Evolutionary conservation across 345 rosid species (phyloP), one percentile per base, ranked within the genome.

Genomic region (Arabidopsis suecica): DNA sequence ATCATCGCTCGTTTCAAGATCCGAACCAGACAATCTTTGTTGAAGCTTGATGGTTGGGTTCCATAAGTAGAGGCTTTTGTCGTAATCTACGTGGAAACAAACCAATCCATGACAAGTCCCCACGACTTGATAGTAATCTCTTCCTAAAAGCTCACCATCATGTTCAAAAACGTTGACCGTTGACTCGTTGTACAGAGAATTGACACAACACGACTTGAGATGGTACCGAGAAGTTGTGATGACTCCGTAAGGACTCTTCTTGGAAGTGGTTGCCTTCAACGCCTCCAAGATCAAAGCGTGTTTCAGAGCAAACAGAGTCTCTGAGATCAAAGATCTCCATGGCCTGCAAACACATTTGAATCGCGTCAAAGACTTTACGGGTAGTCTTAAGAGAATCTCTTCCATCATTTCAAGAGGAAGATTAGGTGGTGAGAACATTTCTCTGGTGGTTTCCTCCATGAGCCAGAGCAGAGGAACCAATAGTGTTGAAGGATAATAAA

Each of bases 71-170:
- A 81, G 7, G 28, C 50, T 36, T 5, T 55, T 40, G 68, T 41
- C 57, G 13, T 69, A 61, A 71, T 74, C 82, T 9, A 76, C 72
- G 8, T 49, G 67, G 71, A 79, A 48, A 14, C 82, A 81, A 10
- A 81, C 25, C 75, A 83, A 55, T 12, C 88, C 88, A 30, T 84
- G 32, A 32, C 83, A 83, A 5, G 84, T 76, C 60, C 86, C 84
- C 62, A 72, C 47, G 47, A 79, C 69, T 62, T 74, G 75, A 41
- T 79, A 79, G 36, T 79, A 79, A 28, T 79, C 79, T 62, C 82
- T 74, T 5, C 75, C 82, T 61, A 79, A 16, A 38, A 79, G 74
- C 72, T 74, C 75, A 69, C 50, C 60, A 41, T 79, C 82, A 55
- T 68, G 79, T 49, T 73, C 72, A 1, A 9, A 0, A 41, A 58